These are phyloP conservation scores for Solanum gandarillasii DNA, from an alignment of 257 asterid genomes.

Conservation along the genomic window DNA sequence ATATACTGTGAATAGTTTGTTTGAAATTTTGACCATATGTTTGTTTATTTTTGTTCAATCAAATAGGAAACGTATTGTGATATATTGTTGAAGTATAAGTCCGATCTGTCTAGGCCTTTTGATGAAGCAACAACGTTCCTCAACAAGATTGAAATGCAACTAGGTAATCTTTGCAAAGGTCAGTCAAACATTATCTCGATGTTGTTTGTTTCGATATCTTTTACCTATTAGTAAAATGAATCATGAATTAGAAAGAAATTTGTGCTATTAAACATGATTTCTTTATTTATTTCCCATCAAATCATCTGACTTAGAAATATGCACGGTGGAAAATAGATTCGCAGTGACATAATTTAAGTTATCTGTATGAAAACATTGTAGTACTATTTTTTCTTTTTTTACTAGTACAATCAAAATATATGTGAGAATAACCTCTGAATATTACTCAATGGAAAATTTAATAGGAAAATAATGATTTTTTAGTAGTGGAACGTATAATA, in stretches of 20 bases:
- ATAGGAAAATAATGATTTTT: not conserved
- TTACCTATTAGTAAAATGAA: not conserved
- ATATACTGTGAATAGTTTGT: not conserved
- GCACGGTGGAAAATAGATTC: too few species aligned
- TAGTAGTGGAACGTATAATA: not conserved
- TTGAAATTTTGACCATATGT: not conserved
- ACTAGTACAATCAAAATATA: not conserved
- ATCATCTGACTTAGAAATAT: not conserved
- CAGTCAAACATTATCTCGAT: not conserved
- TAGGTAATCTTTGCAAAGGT: constrained; percentile 62
- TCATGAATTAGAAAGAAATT: too few species aligned
- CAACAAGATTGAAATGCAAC: constrained; percentile 51
- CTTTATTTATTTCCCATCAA: too few species aligned
- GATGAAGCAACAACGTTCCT: constrained; percentile 82
- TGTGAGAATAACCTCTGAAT: too few species aligned
- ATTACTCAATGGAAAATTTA: too few species aligned
- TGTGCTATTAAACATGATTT: too few species aligned
- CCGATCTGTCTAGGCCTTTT: constrained; percentile 70
- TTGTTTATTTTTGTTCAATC: not conserved
- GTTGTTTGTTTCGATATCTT: not conserved
- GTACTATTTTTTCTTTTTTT: too few species aligned
- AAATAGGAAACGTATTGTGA: constrained; percentile 61
- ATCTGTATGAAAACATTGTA: too few species aligned
- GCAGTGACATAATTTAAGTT: too few species aligned
- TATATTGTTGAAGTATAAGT: constrained; percentile 56